Percentiles rank a stretch among this genome's conserved stretches.
Evolutionary conservation across 176 grass and related monocot genomes (phyloP).

Genomic region (Paspalum vaginatum): DNA sequence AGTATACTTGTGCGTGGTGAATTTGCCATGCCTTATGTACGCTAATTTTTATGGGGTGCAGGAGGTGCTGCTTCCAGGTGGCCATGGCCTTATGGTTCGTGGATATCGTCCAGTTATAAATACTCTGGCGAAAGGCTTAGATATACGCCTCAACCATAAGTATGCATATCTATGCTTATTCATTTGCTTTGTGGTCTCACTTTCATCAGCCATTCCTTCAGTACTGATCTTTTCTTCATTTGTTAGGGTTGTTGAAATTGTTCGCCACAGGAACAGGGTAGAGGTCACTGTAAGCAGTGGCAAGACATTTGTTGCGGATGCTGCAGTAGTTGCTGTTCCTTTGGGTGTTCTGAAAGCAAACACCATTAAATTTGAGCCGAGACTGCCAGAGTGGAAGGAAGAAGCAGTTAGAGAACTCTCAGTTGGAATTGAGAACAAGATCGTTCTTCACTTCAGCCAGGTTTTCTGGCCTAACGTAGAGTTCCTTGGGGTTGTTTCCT

Average conservation of each 20-base stretch:
- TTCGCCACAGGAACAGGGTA: conserved; percentile 79
- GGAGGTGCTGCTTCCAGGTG: conserved; percentile 97
- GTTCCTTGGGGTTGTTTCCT: conserved; percentile 90
- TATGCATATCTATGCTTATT: conserved; percentile 38
- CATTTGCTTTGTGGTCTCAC: not conserved
- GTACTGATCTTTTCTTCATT: conserved; percentile 39
- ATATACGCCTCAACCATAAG: conserved; percentile 83
- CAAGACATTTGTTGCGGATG: conserved; percentile 85
- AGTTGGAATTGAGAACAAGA: conserved; percentile 94
- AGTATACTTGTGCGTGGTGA: conserved; percentile 9
- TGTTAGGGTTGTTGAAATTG: conserved; percentile 78
- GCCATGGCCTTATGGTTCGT: conserved; percentile 98
- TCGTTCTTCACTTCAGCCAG: conserved; percentile 84
- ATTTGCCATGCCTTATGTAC: conserved; percentile 17
- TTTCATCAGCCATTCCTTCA: conserved; percentile 23
- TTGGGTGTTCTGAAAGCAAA: conserved; percentile 87
- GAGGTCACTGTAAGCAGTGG: conserved; percentile 90
- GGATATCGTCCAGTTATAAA: conserved; percentile 97
- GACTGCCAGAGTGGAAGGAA: conserved; percentile 91
- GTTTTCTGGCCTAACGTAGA: conserved; percentile 99
- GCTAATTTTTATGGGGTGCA: conserved; percentile 40
- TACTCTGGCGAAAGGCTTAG: conserved; percentile 91
- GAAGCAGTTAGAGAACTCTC: conserved; percentile 76
- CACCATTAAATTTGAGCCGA: conserved; percentile 80
- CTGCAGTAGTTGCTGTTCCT: conserved; percentile 74